Percentiles rank a stretch among this genome's conserved stretches.
These are phyloP conservation scores for Corynespora cassiicola DNA, from an alignment of 2,329 filamentous ascomycete species.

Conservation along the genomic window DNA sequence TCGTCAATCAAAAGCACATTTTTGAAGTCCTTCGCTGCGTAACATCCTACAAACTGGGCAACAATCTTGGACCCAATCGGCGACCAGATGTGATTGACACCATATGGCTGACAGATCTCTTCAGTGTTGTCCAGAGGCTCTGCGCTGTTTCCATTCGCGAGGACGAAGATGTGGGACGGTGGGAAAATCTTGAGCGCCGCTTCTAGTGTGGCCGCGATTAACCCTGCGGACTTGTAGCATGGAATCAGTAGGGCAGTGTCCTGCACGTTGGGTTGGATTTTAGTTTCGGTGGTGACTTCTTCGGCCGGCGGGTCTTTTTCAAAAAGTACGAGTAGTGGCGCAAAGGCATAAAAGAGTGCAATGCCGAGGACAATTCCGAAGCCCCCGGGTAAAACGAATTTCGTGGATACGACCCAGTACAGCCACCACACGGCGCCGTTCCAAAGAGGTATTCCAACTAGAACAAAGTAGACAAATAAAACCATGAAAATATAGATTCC, in stretches of 20 bases:
- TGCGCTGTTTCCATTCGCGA: conserved; percentile 57
- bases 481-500: conserved; percentile 43
- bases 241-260: conserved; percentile 56
- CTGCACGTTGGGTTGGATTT: conserved; percentile 29
- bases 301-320: conserved; percentile 35
- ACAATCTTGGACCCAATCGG: conserved; percentile 58
- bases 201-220: conserved; percentile 51
- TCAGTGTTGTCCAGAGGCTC: conserved; percentile 57
- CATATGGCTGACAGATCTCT: conserved; percentile 51
- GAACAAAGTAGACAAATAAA: conserved; percentile 54
- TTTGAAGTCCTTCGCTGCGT: conserved; percentile 53
- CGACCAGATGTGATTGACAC: conserved; percentile 58
- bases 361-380: conserved; percentile 50
- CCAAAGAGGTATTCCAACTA: conserved; percentile 55
- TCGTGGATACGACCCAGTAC: conserved; percentile 49
- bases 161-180: conserved; percentile 53
- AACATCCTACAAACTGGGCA: conserved; percentile 57
- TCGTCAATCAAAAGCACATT: conserved; percentile 59
- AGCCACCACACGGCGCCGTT: conserved; percentile 53
- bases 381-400: conserved; percentile 49
- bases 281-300: conserved; percentile 26
- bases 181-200: conserved; percentile 57
- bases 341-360: conserved; percentile 41
- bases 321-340: conserved; percentile 41
- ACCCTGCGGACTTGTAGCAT: conserved; percentile 54